Conservation (phyloP, 768 basidiomycete species). For the Kwoniella newhampshirensis region DNA sequence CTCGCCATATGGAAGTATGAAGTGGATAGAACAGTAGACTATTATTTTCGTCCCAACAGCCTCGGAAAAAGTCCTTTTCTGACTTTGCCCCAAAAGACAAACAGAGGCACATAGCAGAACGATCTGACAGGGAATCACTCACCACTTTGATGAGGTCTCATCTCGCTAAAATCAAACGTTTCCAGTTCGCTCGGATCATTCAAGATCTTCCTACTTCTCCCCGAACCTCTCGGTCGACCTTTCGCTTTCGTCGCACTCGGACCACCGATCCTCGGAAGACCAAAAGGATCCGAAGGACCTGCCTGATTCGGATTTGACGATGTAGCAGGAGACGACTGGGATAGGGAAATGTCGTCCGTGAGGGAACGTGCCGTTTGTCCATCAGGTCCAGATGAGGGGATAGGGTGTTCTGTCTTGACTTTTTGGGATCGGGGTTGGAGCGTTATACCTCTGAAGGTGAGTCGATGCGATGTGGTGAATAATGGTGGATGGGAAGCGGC, state of each 20-base stretch:
- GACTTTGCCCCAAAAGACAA: too few species aligned
- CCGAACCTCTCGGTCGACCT: constrained; percentile 3
- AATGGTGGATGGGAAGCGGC: constrained; percentile 37
- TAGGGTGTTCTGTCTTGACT: too few species aligned
- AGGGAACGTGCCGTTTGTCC: too few species aligned
- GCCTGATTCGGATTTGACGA: too few species aligned
- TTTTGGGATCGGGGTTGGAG: constrained; percentile 10
- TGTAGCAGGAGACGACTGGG: too few species aligned
- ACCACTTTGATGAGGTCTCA: constrained; percentile 17
- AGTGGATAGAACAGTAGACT: too few species aligned
- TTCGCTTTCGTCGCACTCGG: neutral
- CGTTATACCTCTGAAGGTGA: constrained; percentile 25
- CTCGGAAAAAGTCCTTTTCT: too few species aligned
- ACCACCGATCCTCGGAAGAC: neutral
- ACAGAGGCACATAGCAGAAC: too few species aligned
- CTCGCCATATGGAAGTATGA: too few species aligned
- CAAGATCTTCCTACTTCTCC: neutral
- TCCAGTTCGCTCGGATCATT: constrained; percentile 9
- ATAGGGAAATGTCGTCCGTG: too few species aligned
- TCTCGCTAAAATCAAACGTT: constrained; percentile 7
- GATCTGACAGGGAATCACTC: constrained; percentile 2
- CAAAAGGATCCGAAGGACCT: neutral
- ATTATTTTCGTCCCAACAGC: too few species aligned
- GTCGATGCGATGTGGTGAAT: constrained; percentile 22
- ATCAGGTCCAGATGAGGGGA: too few species aligned